A percentile compares a stretch with the other conserved stretches of the same genome.
These are phyloP conservation scores for Harringtonia aguacate DNA, from an alignment of 2,329 filamentous ascomycete species.

Conservation along the genomic window DNA sequence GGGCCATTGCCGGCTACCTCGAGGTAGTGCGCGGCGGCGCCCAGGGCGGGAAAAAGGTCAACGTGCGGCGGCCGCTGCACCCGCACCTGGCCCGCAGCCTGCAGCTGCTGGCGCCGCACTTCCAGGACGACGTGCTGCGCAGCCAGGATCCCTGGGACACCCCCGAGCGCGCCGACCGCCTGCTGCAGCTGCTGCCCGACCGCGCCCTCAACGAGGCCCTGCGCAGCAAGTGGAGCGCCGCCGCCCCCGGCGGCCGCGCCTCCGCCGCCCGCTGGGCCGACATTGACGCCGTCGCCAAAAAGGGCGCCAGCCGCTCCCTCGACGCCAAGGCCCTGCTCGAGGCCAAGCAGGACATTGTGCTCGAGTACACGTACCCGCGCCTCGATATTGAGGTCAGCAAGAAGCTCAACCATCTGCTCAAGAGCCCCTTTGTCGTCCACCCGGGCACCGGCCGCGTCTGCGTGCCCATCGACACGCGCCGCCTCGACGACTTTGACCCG, in stretches of 20 bases:
- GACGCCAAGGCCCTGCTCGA: slow-evolving; percentile 66
- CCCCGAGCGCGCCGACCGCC: slow-evolving; percentile 59
- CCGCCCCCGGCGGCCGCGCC: slow-evolving; percentile 52
- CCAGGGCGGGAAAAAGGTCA: slow-evolving; percentile 79
- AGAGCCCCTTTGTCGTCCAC: slow-evolving; percentile 93
- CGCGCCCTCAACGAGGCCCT: slow-evolving; percentile 65
- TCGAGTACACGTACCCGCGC: slow-evolving; percentile 96
- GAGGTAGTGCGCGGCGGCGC: slow-evolving; percentile 82
- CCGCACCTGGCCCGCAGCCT: slow-evolving; percentile 84
- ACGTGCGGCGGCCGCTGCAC: slow-evolving; percentile 74
- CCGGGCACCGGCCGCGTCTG: slow-evolving; percentile 90
- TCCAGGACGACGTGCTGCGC: slow-evolving; percentile 69
- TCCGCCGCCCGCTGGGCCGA: slow-evolving; percentile 86
- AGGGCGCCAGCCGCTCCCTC: slow-evolving; percentile 60
- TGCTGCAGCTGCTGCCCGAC: slow-evolving; percentile 80
- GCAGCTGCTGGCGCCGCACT: slow-evolving; percentile 73
- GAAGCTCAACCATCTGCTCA: slow-evolving; percentile 95
- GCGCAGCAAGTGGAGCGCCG: slow-evolving; percentile 81
- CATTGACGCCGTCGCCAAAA: slow-evolving; percentile 76
- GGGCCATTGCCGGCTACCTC: slow-evolving; percentile 78
- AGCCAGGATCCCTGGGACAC: slow-evolving; percentile 79
- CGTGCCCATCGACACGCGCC: slow-evolving; percentile 75
- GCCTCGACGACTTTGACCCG: slow-evolving; percentile 76
- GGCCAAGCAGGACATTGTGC: slow-evolving; percentile 88
- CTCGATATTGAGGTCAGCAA: slow-evolving; percentile 96